phyloP scores from a whole-genome alignment of 2,329 filamentous ascomycete species.

The Knufia petricola region DNA sequence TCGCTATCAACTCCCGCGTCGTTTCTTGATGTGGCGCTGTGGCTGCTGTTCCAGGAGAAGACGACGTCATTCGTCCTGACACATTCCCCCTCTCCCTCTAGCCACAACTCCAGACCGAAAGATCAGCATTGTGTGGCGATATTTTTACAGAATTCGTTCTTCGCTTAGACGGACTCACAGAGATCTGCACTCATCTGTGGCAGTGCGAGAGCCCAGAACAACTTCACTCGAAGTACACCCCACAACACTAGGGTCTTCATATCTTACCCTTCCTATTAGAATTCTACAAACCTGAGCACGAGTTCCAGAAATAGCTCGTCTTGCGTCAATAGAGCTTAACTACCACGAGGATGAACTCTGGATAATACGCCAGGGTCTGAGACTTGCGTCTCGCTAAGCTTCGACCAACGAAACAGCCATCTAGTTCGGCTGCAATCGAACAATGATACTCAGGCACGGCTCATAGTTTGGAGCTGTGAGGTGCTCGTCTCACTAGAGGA shows the following conservation, averaged over 20 bases:
- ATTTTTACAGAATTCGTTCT: background rate
- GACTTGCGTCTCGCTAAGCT: slow-evolving; percentile 3
- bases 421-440: background rate
- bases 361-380: slow-evolving; percentile 3
- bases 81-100: background rate
- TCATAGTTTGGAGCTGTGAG: background rate
- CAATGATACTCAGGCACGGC: background rate
- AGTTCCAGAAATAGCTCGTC: background rate
- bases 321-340: no score
- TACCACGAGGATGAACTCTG: no score
- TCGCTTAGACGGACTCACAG: no score
- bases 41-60: no score
- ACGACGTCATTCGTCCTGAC: no score
- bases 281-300: background rate
- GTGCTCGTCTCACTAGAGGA: no score
- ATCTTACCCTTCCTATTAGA: background rate
- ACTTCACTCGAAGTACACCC: background rate
- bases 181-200: background rate
- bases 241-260: background rate
- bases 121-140: background rate
- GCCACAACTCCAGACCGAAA: background rate
- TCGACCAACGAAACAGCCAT: background rate
- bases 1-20: no score
- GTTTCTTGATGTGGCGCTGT: no score
- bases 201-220: background rate